Base-by-base conservation (phyloP, 805 yeast genomes). In the Candida saitoana region DNA sequence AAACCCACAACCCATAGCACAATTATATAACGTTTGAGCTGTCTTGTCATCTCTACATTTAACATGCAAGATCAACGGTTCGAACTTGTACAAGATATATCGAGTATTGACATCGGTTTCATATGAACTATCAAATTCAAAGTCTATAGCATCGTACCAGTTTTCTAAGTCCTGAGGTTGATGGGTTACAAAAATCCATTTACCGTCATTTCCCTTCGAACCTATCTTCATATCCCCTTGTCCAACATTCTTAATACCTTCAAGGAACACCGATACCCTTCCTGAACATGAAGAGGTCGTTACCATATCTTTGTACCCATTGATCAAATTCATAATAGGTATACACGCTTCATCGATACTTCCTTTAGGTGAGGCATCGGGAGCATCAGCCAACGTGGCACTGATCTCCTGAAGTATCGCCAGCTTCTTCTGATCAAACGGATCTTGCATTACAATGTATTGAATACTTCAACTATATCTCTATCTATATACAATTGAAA, bases 211-310 rank as follows among this genome's bases (percentile, higher is more conserved):
- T 7, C 96, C 96, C 55, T 88, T 88, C 3, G 95, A 87, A 1
- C 95, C 93, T 12, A 84, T 76, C 50, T 62, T 77, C 9, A 41
- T 25, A 7, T 46, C 50, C 27, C 53, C 49, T 1, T 43, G 43
- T 2, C 25, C 39, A 15, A 44, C 33, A 25, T 52, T 46, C 50
- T 86, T 85, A 7, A 63, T 59, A 2, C 96, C 96, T 55, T 87
- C 96, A 2, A 84, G 63, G 56, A 84, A 88, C 0, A 88, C 88
- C 43, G 91, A 81, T 1, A 87, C 82, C 53, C 96, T 68, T 2
- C 96, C 96, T 0, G 95, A 86, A 50, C 96, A 88, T 14, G 93
- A 82, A 1, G 95, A 85, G 0, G 96, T 88, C 2, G 95, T 87
- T 8, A 88, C 93, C 79, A 84, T 74, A 48, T 83, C 79, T 0